Evolutionary conservation across 768 basidiomycete genomes (phyloP).

Genomic region (Pulveroboletus frians): DNA sequence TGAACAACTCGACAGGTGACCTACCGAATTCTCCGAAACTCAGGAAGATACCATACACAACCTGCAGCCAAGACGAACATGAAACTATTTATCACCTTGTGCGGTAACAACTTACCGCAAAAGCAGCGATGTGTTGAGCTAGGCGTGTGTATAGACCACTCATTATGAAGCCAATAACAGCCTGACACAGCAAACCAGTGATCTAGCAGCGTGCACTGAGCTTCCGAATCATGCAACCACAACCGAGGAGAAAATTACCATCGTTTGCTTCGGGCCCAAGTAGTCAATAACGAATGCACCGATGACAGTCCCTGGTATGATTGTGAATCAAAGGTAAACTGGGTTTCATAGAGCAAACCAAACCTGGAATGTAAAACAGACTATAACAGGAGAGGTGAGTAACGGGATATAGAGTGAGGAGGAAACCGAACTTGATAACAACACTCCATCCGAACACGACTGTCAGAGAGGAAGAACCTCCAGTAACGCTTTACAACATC

Average conservation of each 20-base stretch:
- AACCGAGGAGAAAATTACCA: conserved; percentile 39
- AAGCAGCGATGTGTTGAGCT: conserved; percentile 61
- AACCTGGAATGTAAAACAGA: conserved; percentile 63
- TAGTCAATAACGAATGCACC: conserved; percentile 76
- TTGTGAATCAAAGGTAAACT: conserved; percentile 7
- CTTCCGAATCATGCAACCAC: not conserved
- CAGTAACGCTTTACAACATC: conserved; percentile 47
- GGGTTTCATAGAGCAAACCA: not conserved
- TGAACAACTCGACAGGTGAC: conserved; percentile 6
- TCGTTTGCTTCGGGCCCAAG: conserved; percentile 69
- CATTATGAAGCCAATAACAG: conserved; percentile 83
- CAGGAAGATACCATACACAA: conserved; percentile 89
- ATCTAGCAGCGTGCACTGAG: conserved; percentile 40
- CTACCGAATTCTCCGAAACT: conserved; percentile 80
- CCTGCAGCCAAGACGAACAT: conserved; percentile 31
- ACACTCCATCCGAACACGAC: conserved; percentile 81
- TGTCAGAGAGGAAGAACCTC: conserved; percentile 43
- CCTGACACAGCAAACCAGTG: conserved; percentile 59
- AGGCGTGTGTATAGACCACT: conserved; percentile 71
- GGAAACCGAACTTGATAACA: conserved; percentile 63
- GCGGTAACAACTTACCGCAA: conserved; percentile 47
- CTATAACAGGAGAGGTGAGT: conserved; percentile 26
- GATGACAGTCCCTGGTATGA: conserved; percentile 46
- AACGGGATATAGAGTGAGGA: not conserved
- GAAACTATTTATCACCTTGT: not conserved